A percentile compares a stretch with the other conserved stretches of the same genome.
Evolutionary conservation across 2,329 filamentous ascomycete genomes (phyloP).

Genomic region (Phoma sp.): DNA sequence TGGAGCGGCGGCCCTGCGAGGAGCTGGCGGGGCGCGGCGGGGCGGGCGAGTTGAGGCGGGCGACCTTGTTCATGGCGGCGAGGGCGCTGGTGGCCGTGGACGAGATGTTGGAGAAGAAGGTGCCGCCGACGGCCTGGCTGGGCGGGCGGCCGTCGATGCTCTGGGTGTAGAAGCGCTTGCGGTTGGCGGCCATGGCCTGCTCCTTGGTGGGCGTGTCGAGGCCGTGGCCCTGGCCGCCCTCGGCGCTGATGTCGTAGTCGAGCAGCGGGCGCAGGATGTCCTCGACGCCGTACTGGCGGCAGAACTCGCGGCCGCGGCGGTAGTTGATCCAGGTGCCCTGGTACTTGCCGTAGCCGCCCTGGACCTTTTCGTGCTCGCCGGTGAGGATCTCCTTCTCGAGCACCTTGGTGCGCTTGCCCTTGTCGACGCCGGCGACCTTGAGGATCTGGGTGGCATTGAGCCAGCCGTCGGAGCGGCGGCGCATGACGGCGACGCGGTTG

Average conservation of each 20-base stretch:
- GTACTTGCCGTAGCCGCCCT: constrained; percentile 98
- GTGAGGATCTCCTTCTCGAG: constrained; percentile 97
- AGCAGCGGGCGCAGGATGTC: constrained; percentile 76
- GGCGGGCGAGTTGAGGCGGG: constrained; percentile 86
- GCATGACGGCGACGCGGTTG: constrained; percentile 92
- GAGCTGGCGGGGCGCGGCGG: constrained; percentile 67
- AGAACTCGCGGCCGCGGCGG: constrained; percentile 89
- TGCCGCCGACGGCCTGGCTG: constrained; percentile 72
- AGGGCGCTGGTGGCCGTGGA: constrained; percentile 91
- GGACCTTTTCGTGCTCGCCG: constrained; percentile 97
- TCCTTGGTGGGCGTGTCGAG: constrained; percentile 98
- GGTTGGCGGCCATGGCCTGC: constrained; percentile 91
- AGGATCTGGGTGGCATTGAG: constrained; percentile 98
- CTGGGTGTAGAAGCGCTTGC: constrained; percentile 89
- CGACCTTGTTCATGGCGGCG: constrained; percentile 90
- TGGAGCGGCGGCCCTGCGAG: constrained; percentile 71
- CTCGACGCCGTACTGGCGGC: constrained; percentile 78
- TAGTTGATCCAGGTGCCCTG: constrained; percentile 99
- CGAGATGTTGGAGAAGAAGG: constrained; percentile 97
- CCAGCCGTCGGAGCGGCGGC: constrained; percentile 92
- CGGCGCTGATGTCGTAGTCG: constrained; percentile 81
- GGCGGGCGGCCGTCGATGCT: constrained; percentile 72
- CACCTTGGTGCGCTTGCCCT: constrained; percentile 96
- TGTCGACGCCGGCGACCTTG: constrained; percentile 96
- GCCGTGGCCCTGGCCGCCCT: constrained; percentile 73